Evolutionary conservation across 208 protist species (phyloP), one percentile per base, ranked within the genome.

Genomic region (Sergeia podlipaevii): DNA sequence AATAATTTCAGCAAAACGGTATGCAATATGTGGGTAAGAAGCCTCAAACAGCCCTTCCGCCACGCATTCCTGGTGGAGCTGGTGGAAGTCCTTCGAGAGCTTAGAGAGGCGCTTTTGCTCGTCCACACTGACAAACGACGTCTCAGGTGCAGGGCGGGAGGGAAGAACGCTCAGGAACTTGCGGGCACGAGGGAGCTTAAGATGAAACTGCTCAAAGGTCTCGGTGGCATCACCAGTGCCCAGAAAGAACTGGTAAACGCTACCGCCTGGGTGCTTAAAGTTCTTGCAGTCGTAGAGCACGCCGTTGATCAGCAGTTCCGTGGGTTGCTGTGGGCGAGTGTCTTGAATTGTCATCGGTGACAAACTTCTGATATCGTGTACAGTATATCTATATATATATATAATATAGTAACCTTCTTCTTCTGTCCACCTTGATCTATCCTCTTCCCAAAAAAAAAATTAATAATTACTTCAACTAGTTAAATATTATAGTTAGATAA

Each of bases 251-350:
- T 64, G 74, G 48, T 85, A 64, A 28, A 92, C 59, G 41, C 64
- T 75, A 37, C 85, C 85, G 18, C 85, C 85, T 0, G 85, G 80
- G 44, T 87, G 85, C 10, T 64, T 59, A 54, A 91, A 79, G 42
- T 73, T 56, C 28, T 44, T 57, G 61, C 74, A 78, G 54, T 91
- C 84, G 55, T 91, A 91, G 20, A 87, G 65, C 4, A 47, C 26
- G 41, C 79, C 84, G 46, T 73, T 52, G 29, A 91, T 91, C 24
- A 75, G 36, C 27, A 91, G 34, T 54, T 91, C 84, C 39, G 78
- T 44, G 0, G 59, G 56, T 58, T 83, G 64, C 55, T 79, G 70
- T 1, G 60, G 61, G 15, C 48, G 36, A 4, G 6, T 41, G 36
- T 48, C 30, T 20, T 44, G 42, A 0, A 30, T 32, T 2, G 33